Conservation (phyloP, 2,329 filamentous ascomycete species). For the Saccharata proteae region DNA sequence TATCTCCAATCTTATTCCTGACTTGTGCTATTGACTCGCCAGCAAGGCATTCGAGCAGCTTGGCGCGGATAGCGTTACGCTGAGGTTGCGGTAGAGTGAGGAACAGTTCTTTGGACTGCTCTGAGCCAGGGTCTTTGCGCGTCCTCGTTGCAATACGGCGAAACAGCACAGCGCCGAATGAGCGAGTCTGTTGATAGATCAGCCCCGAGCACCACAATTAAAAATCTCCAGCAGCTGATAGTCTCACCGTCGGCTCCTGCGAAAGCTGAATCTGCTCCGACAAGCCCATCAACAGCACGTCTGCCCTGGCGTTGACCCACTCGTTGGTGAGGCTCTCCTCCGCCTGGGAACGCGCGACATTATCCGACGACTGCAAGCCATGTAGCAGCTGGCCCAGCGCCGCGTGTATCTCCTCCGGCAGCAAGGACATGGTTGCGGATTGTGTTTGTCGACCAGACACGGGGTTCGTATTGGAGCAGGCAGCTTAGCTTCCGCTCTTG, state of each 20-base stretch:
- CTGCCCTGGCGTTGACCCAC: conserved; percentile 73
- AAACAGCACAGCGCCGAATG: conserved; percentile 89
- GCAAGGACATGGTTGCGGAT: conserved; percentile 58
- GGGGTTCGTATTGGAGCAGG: conserved; percentile 1
- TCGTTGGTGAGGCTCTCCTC: conserved; percentile 84
- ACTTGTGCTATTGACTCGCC: conserved; percentile 62
- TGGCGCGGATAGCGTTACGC: conserved; percentile 67
- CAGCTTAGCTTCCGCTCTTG: conserved; percentile 6
- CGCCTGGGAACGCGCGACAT: conserved; percentile 68
- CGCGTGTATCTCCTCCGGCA: conserved; percentile 70
- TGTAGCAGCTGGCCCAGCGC: conserved; percentile 74
- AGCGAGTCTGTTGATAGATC: conserved; percentile 53
- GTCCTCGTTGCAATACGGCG: conserved; percentile 84
- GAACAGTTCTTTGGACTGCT: conserved; percentile 72
- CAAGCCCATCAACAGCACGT: conserved; percentile 84
- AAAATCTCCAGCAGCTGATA: background rate
- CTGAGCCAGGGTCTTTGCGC: conserved; percentile 56
- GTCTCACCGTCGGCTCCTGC: conserved; percentile 57
- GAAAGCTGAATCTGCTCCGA: conserved; percentile 80
- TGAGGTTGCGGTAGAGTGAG: conserved; percentile 64
- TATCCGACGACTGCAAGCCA: conserved; percentile 81
- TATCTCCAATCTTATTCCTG: conserved; percentile 92
- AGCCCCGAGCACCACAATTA: conserved; percentile 3
- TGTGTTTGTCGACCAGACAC: conserved; percentile 2
- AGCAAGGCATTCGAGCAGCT: conserved; percentile 66